phyloP scores from a whole-genome alignment of 352 stramenopile genomes.

The Globisporangium solare region DNA sequence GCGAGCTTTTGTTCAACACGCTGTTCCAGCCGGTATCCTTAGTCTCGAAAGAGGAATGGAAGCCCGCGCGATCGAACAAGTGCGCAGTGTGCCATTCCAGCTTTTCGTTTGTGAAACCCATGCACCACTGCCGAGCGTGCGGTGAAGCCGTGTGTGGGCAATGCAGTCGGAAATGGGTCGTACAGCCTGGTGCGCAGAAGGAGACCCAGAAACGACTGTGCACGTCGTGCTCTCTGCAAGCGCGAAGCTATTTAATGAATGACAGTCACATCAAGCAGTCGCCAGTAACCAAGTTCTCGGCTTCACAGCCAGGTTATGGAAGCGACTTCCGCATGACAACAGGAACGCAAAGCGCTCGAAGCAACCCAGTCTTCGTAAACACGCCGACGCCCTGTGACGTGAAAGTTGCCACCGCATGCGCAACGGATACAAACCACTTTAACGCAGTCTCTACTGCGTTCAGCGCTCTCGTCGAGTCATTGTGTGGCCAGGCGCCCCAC shows the following conservation, averaged over 20 bases:
- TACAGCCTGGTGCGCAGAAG: conserved; percentile 51
- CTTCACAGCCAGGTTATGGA: conserved; percentile 7
- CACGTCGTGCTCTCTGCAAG: conserved; percentile 74
- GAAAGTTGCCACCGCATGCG: conserved; percentile 66
- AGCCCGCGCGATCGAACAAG: conserved; percentile 45
- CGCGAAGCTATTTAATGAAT: conserved; percentile 48
- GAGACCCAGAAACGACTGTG: conserved; percentile 75
- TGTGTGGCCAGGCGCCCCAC: conserved; percentile 59
- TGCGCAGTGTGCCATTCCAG: conserved; percentile 60
- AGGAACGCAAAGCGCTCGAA: background rate
- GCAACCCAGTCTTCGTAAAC: conserved; percentile 10
- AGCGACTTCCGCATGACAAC: conserved; percentile 19
- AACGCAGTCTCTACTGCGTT: conserved; percentile 53
- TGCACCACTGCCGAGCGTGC: conserved; percentile 80
- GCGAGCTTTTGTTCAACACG: conserved; percentile 80
- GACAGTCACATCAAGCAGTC: conserved; percentile 18
- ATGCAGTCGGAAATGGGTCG: conserved; percentile 78
- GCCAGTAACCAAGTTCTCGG: conserved; percentile 14
- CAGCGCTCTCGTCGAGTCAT: conserved; percentile 40
- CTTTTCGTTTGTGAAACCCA: conserved; percentile 71
- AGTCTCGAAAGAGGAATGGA: conserved; percentile 58
- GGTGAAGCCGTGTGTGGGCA: conserved; percentile 77
- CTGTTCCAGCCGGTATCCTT: conserved; percentile 71
- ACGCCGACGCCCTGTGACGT: conserved; percentile 33
- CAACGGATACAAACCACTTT: conserved; percentile 53